phyloP scores from a whole-genome alignment of 1,284 basidiomycete genomes.

The Ganoderma sinense region DNA sequence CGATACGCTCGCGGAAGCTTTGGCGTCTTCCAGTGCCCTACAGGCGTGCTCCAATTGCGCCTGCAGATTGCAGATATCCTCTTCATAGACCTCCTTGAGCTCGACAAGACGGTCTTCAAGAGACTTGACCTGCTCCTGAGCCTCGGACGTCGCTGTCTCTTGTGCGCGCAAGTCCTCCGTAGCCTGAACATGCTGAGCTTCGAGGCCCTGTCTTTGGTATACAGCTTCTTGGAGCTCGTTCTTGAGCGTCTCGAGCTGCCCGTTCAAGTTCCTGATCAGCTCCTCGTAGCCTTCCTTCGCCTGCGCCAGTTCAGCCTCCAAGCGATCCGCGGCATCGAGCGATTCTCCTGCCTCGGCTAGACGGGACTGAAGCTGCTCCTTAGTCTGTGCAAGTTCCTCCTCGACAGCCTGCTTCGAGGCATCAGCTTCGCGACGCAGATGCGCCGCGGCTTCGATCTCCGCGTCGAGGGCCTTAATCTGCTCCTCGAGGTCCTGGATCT shows the following conservation, averaged over 20 bases:
- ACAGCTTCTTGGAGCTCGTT: constrained; percentile 17
- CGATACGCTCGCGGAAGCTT: constrained; percentile 36
- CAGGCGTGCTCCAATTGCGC: constrained; percentile 33
- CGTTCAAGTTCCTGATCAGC: constrained; percentile 22
- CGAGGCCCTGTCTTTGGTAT: constrained; percentile 30
- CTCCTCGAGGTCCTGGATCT: constrained; percentile 46
- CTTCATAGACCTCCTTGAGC: constrained; percentile 33
- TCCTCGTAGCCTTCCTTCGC: constrained; percentile 27
- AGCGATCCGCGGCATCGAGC: constrained; percentile 26
- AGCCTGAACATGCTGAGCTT: constrained; percentile 31
- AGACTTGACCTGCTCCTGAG: constrained; percentile 23
- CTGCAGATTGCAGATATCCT: constrained; percentile 38
- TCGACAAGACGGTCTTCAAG: constrained; percentile 33
- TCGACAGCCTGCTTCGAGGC: constrained; percentile 29
- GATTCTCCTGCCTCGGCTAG: constrained; percentile 34
- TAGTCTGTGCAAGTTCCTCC: constrained; percentile 30
- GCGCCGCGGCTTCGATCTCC: constrained; percentile 44
- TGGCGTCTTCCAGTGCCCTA: constrained; percentile 33
- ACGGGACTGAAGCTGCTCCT: constrained; percentile 34
- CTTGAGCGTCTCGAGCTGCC: constrained; percentile 17
- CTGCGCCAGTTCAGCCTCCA: constrained; percentile 32
- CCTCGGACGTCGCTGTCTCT: constrained; percentile 6
- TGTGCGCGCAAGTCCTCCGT: constrained; percentile 15
- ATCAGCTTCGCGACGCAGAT: constrained; percentile 38
- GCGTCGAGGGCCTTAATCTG: constrained; percentile 43